Evolutionary conservation across 306 rosid species (phyloP), one percentile per base, ranked within the genome.

Genomic region (Fragaria nilgerrensis): DNA sequence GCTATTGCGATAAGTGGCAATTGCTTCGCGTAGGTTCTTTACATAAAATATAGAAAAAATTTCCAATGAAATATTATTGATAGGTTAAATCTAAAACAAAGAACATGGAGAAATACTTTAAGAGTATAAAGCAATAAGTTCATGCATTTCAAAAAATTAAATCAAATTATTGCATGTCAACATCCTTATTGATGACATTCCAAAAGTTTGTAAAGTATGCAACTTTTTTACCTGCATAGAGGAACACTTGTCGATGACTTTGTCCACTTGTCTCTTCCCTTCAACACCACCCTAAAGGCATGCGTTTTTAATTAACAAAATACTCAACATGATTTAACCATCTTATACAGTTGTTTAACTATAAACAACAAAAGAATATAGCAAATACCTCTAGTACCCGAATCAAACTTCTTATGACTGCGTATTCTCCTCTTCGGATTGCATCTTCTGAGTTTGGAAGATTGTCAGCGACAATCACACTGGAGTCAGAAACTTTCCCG

Each of bases 221-320:
- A 73, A 66, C 84, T 56, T 56, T 55, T 73, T 74, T 62, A 93
- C 98, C 98, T 93, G 98, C 98, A 93, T 93, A 56, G 96, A 86
- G 71, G 98, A 88, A 77, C 98, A 93, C 81, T 82, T 93, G 87
- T 93, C 98, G 75, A 93, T 93, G 78, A 93, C 94, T 88, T 88
- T 87, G 89, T 93, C 98, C 77, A 93, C 98, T 88, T 93, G 96
- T 84, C 93, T 88, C 87, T 93, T 93, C 65, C 98, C 98, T 79
- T 93, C 98, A 82, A 88, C 93, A 71, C 98, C 96, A 64, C 98
- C 98, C 98, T 93, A 81, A 25, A 80, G 79, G 72, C 74, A 82
- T 78, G 82, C 16, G 74, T 43, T 77, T 47, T 77, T 65, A 43
- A 76, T 70, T 78, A 39, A 52, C 62, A 67, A 72, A 50, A 78